phyloP scores from a whole-genome alignment of 2,329 filamentous ascomycete species.

The Colletotrichum tabaci region DNA sequence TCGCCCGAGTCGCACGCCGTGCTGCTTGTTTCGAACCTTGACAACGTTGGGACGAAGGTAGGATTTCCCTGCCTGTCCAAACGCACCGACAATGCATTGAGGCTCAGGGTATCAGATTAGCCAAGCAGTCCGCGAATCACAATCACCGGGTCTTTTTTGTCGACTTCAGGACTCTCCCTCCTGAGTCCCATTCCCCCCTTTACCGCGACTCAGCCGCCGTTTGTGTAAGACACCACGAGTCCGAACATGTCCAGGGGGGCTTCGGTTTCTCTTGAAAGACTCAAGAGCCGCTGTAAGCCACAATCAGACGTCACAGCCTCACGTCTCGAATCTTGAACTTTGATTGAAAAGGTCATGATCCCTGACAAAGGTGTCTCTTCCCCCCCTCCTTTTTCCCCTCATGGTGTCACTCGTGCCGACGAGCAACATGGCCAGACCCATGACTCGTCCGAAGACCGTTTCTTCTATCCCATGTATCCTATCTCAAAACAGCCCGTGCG shows the following conservation, averaged over 20 bases:
- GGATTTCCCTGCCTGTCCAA: constrained; percentile 37
- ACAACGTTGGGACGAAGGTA: constrained; percentile 28
- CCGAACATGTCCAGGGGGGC: constrained; percentile 17
- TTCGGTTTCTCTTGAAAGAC: constrained; percentile 6
- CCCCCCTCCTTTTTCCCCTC: not conserved
- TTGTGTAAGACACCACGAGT: constrained; percentile 14
- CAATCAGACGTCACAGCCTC: constrained; percentile 24
- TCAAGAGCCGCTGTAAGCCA: constrained; percentile 21
- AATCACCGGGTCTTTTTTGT: not conserved
- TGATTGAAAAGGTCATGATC: not conserved
- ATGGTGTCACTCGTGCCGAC: constrained; percentile 5
- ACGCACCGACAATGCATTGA: constrained; percentile 39
- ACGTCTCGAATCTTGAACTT: constrained; percentile 37
- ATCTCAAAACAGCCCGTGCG: constrained; percentile 1
- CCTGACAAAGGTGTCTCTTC: not conserved
- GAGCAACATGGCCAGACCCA: constrained; percentile 20
- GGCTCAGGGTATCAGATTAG: constrained; percentile 26
- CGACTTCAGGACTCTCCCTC: not conserved
- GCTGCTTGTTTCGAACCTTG: constrained; percentile 41
- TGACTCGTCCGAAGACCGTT: constrained; percentile 33
- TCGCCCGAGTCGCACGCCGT: constrained; percentile 27
- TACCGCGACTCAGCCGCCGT: constrained; percentile 3
- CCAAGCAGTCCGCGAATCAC: constrained; percentile 20
- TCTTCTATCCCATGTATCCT: constrained; percentile 11
- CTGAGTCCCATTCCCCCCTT: not conserved